Conservation (phyloP, 192 early-diverging fungal species). For the Umbelopsis isabellina region DNA sequence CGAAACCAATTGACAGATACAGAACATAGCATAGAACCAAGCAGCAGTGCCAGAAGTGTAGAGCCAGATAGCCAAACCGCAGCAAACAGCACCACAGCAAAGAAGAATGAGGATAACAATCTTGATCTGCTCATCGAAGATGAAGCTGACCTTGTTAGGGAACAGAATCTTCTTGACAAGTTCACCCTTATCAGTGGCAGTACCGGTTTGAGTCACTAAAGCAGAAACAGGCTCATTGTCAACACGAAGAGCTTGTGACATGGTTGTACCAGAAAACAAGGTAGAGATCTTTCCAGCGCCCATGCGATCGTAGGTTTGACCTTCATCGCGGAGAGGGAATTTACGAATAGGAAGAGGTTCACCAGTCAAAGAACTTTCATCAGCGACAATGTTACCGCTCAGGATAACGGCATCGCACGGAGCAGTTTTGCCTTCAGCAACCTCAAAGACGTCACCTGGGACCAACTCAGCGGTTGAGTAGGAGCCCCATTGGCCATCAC, state of each 20-base stretch:
- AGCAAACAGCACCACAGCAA: slow-evolving; percentile 55
- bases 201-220: slow-evolving; percentile 63
- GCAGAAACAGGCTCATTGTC: slow-evolving; percentile 42
- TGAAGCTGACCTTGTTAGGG: slow-evolving; percentile 64
- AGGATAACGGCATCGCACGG: slow-evolving; percentile 55
- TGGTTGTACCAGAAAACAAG: slow-evolving; percentile 60
- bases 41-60: slow-evolving; percentile 46
- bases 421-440: slow-evolving; percentile 50
- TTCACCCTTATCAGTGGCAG: slow-evolving; percentile 62
- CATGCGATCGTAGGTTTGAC: slow-evolving; percentile 25
- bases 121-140: slow-evolving; percentile 75
- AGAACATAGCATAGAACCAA: slow-evolving; percentile 75
- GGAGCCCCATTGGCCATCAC: slow-evolving; percentile 59
- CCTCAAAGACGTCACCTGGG: slow-evolving; percentile 73
- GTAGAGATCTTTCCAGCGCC: slow-evolving; percentile 51
- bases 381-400: slow-evolving; percentile 64
- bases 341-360: slow-evolving; percentile 74
- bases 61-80: slow-evolving; percentile 50
- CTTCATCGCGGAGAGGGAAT: slow-evolving; percentile 56
- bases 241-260: slow-evolving; percentile 53
- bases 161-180: slow-evolving; percentile 73
- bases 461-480: slow-evolving; percentile 59
- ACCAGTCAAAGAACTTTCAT: slow-evolving; percentile 70
- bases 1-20: slow-evolving; percentile 65
- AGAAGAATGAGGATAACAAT: slow-evolving; percentile 64